phyloP scores from a whole-genome alignment of 306 rosid species.

The Lablab purpureus region DNA sequence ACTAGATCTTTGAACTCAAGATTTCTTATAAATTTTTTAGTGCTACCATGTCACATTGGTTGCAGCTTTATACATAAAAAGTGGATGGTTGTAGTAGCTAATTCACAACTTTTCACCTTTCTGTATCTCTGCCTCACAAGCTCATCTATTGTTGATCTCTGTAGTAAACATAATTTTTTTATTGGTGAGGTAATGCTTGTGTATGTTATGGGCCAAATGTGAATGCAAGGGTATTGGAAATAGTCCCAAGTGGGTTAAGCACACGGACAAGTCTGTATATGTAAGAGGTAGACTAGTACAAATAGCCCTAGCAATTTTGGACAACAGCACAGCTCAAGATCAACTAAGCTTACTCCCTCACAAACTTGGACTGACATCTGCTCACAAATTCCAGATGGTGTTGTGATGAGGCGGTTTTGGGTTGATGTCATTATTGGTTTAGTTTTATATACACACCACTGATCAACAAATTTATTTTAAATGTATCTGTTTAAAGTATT shows the following conservation, averaged over 20 bases:
- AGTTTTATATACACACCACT: not conserved
- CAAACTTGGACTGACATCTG: not conserved
- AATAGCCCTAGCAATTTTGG: not conserved
- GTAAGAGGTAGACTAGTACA: not conserved
- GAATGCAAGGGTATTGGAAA: not conserved
- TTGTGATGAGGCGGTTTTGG: slow-evolving; percentile 1
- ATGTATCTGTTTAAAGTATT: slow-evolving; percentile 34
- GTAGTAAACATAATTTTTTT: slow-evolving; percentile 16
- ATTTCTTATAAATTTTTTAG: not conserved
- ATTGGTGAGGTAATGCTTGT: slow-evolving; percentile 16
- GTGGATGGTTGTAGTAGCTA: slow-evolving; percentile 30
- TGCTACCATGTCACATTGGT: slow-evolving; percentile 8
- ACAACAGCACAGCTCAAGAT: not conserved
- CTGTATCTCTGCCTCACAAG: slow-evolving; percentile 10
- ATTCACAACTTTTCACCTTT: slow-evolving; percentile 19
- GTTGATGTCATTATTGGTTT: slow-evolving; percentile 32
- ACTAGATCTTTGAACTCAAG: not conserved
- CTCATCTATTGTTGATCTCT: slow-evolving; percentile 24
- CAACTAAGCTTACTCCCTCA: slow-evolving; percentile 1
- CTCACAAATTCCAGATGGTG: slow-evolving; percentile 4
- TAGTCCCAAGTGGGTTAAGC: not conserved
- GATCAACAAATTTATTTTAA: not conserved
- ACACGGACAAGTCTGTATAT: not conserved
- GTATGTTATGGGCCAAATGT: slow-evolving; percentile 10
- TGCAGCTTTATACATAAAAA: slow-evolving; percentile 2